Evolutionary conservation across 345 rosid species (phyloP), one percentile per base, ranked within the genome.

Genomic region (Jatropha curcas): DNA sequence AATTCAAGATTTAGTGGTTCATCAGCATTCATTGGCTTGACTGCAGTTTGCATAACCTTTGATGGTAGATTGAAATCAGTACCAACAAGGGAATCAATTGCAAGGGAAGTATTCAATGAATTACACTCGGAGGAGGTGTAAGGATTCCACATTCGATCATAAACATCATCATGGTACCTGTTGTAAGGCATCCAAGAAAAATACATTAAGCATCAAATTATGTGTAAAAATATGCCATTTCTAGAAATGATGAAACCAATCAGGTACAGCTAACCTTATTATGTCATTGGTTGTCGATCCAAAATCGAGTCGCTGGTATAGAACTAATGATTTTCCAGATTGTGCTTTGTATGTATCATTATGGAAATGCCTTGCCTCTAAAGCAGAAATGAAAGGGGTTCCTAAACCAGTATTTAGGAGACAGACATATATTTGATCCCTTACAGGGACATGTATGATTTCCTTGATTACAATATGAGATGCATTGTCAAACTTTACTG

Each of bases 101-200:
- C 2, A 41, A 30, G 17, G 11, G 20, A 55, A 45, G 55, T 62
- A 12, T 11, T 52, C 13, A 2, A 1, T 11, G 81, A 17, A 31
- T 25, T n/a, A 53, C 60, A 74, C 16, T 7, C 35, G n/a, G 31
- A 57, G 25, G 50, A 74, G n/a, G 58, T 67, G 37, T 73, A 81
- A 24, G 81, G 81, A 70, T 10, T 53, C 81, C 84, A 81, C 7
- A 81, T 77, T 9, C 84, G 80, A 70, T 81, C 81, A 35, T 76
- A 77, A 50, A 1, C 27, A 65, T 81, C 82, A n/a, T n/a, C n/a
- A n/a, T n/a, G n/a, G n/a, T n/a, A n/a, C n/a, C n/a, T n/a, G n/a
- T n/a, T n/a, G n/a, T n/a, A n/a, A n/a, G n/a, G n/a, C n/a, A n/a
- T n/a, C n/a, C n/a, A 10, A 37, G 41, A 37, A 37, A 37, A 37